A percentile compares a stretch with the other conserved stretches of the same genome.
Conservation (phyloP, 176 grass and related monocot species). For the Bolboschoenus planiculmis region DNA sequence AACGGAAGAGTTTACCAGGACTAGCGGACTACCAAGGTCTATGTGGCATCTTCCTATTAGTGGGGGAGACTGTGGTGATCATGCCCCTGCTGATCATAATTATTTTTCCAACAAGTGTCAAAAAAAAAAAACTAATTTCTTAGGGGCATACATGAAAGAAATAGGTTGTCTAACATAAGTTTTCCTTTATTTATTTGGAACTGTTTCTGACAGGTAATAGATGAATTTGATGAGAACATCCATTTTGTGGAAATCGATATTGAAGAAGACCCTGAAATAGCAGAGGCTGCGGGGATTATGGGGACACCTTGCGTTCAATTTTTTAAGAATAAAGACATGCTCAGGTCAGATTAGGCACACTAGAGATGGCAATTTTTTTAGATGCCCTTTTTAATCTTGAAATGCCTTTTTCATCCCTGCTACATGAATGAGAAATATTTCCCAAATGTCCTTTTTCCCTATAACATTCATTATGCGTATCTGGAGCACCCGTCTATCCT, state of each 20-base stretch:
- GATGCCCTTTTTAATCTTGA: not conserved
- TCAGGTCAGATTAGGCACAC: slow-evolving; percentile 55
- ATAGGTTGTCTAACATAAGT: not conserved
- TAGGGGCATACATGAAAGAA: not conserved
- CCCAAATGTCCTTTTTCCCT: not conserved
- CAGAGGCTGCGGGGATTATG: slow-evolving; percentile 98
- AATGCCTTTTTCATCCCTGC: slow-evolving; percentile 1
- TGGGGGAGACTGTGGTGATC: not conserved
- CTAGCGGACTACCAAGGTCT: not conserved
- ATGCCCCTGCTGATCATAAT: not conserved
- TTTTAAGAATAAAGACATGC: slow-evolving; percentile 98
- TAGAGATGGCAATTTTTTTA: not conserved
- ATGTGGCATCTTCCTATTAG: not conserved
- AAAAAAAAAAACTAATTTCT: not conserved
- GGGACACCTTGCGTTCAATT: slow-evolving; percentile 98
- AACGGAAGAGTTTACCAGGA: not conserved
- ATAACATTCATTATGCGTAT: not conserved
- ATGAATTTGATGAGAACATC: slow-evolving; percentile 58
- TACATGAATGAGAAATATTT: slow-evolving; percentile 14
- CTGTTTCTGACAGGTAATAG: slow-evolving; percentile 57
- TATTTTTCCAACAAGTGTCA: not conserved
- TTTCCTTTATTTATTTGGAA: not conserved
- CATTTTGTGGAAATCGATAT: slow-evolving; percentile 99
- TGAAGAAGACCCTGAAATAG: slow-evolving; percentile 97
- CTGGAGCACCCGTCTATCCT: not conserved